phyloP scores from a whole-genome alignment of 192 early-diverging fungal genomes.

The Umbelopsis isabellina region DNA sequence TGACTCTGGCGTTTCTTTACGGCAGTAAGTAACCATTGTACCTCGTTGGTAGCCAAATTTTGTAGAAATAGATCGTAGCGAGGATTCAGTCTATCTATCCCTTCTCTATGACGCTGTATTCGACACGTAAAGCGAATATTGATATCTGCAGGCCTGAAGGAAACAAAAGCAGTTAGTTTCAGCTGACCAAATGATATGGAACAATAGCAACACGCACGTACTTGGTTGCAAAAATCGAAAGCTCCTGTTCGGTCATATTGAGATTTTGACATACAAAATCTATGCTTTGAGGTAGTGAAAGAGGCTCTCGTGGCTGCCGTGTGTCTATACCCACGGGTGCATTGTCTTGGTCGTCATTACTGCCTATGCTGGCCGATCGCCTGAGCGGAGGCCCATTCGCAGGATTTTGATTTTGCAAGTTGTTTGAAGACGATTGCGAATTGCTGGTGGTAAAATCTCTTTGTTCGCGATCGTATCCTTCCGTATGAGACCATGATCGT shows the following conservation, averaged over 20 bases:
- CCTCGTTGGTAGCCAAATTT: conserved; percentile 53
- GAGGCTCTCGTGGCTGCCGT: neutral
- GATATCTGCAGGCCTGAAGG: conserved; percentile 66
- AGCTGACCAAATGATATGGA: neutral
- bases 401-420: no score
- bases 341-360: neutral
- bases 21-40: conserved; percentile 59
- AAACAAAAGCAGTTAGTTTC: neutral
- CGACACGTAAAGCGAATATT: conserved; percentile 69
- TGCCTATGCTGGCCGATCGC: conserved; percentile 2
- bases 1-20: conserved; percentile 70
- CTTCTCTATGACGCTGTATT: conserved; percentile 64
- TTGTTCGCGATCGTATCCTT: neutral
- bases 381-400: neutral
- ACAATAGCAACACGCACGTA: neutral
- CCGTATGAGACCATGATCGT: conserved; percentile 3
- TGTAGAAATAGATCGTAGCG: conserved; percentile 74
- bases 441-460: neutral
- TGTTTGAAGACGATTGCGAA: no score
- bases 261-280: conserved; percentile 4
- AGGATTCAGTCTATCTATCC: conserved; percentile 68
- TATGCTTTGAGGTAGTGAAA: neutral
- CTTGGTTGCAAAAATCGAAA: neutral
- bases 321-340: neutral
- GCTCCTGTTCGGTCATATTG: neutral